Percentiles rank a stretch among this genome's conserved stretches.
These are phyloP conservation scores for Coniochaeta sp. DNA, from an alignment of 2,329 filamentous ascomycete genomes.

Conservation along the genomic window DNA sequence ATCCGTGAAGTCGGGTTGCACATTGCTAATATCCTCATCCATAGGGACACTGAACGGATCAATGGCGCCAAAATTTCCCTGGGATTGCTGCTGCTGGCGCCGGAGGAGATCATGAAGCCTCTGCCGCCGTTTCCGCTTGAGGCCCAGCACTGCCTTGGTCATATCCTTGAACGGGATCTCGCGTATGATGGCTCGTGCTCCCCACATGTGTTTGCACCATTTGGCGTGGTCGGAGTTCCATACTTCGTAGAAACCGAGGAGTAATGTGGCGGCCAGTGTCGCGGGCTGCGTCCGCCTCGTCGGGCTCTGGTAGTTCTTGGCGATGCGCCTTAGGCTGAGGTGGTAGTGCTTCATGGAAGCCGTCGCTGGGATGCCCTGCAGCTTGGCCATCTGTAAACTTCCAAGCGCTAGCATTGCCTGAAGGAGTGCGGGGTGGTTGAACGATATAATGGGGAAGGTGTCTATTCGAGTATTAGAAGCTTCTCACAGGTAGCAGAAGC, in stretches of 20 bases:
- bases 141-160: conserved; percentile 61
- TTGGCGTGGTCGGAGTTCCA: conserved; percentile 92
- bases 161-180: conserved; percentile 75
- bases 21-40: background rate
- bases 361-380: conserved; percentile 67
- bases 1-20: conserved; percentile 25
- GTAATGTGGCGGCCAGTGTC: conserved; percentile 79
- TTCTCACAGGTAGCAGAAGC: background rate
- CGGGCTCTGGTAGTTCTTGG: conserved; percentile 64
- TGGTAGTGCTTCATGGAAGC: conserved; percentile 90
- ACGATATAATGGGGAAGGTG: conserved; percentile 73
- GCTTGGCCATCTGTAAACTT: conserved; percentile 79
- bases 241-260: conserved; percentile 89
- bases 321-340: conserved; percentile 70
- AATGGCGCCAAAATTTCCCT: background rate
- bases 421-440: conserved; percentile 78
- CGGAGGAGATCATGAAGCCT: conserved; percentile 24
- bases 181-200: conserved; percentile 71
- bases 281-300: conserved; percentile 65
- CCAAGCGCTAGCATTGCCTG: conserved; percentile 86
- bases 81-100: conserved; percentile 9
- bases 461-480: conserved; percentile 38
- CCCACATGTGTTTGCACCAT: conserved; percentile 89
- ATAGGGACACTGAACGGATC: conserved; percentile 5
- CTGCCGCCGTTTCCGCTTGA: conserved; percentile 43